phyloP scores from a whole-genome alignment of 192 early-diverging fungal genomes.

The Rhizoclosmatium globosum region DNA sequence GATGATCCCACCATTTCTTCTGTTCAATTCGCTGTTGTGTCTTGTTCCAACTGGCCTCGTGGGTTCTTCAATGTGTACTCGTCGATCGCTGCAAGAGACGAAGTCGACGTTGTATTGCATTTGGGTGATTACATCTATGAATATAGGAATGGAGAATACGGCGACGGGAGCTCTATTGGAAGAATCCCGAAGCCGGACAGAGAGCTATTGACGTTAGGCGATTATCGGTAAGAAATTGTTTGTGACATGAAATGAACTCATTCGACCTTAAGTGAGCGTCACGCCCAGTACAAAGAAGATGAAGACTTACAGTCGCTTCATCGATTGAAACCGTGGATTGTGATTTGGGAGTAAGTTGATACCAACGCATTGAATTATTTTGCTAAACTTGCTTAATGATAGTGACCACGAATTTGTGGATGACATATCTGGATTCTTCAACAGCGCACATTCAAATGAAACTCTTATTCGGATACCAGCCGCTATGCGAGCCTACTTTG shows the following conservation, averaged over 20 bases:
- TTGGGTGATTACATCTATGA: conserved; percentile 57
- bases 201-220: conserved; percentile 32
- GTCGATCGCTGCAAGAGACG: conserved; percentile 30
- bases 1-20: conserved; percentile 30
- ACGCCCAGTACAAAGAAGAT: conserved; percentile 54
- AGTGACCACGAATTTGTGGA: conserved; percentile 56
- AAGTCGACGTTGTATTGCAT: conserved; percentile 51
- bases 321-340: conserved; percentile 42
- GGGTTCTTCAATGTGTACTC: conserved; percentile 55
- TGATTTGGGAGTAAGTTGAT: conserved; percentile 38
- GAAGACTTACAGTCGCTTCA: conserved; percentile 46
- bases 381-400: neutral
- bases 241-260: conserved; percentile 31
- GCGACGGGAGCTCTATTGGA: conserved; percentile 40
- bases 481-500: conserved; percentile 54
- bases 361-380: neutral
- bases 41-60: conserved; percentile 45
- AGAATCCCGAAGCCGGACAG: conserved; percentile 46
- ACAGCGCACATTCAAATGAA: conserved; percentile 15
- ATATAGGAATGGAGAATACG: conserved; percentile 48
- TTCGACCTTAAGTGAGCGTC: conserved; percentile 34
- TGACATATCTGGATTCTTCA: conserved; percentile 36
- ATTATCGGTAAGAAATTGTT: conserved; percentile 39
- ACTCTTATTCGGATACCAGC: conserved; percentile 27
- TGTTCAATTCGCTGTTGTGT: conserved; percentile 45